Percentiles rank a stretch among this genome's conserved stretches.
phyloP scores from a whole-genome alignment of 2,329 filamentous ascomycete genomes.

The Arthroderma sp. region DNA sequence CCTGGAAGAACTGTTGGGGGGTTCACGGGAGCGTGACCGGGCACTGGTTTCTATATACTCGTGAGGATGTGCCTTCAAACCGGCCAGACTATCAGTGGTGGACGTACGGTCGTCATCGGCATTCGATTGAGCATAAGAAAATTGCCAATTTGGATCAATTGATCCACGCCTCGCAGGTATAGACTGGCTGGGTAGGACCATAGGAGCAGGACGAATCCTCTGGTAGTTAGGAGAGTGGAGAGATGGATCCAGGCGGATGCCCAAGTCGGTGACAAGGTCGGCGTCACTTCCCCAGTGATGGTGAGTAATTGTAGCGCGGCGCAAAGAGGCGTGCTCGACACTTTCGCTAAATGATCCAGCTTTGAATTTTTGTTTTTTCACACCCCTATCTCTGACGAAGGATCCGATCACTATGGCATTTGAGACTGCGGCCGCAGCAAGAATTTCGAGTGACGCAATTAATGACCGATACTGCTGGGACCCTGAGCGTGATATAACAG shows the following conservation, averaged over 20 bases:
- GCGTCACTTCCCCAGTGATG: slow-evolving; percentile 80
- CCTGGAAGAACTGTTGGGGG: slow-evolving; percentile 22
- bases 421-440: slow-evolving; percentile 74
- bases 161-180: slow-evolving; percentile 16
- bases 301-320: slow-evolving; percentile 46
- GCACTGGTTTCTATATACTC: slow-evolving; percentile 22
- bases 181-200: slow-evolving; percentile 22
- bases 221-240: slow-evolving; percentile 27
- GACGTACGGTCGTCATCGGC: slow-evolving; percentile 20
- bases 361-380: slow-evolving; percentile 79
- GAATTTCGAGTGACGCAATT: slow-evolving; percentile 75
- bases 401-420: slow-evolving; percentile 85
- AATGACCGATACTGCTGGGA: slow-evolving; percentile 79
- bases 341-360: slow-evolving; percentile 37
- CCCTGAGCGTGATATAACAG: slow-evolving; percentile 57
- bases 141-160: slow-evolving; percentile 23
- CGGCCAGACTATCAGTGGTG: slow-evolving; percentile 20
- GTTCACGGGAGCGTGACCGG: slow-evolving; percentile 8
- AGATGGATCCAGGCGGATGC: slow-evolving; percentile 50
- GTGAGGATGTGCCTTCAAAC: slow-evolving; percentile 22
- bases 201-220: slow-evolving; percentile 26
- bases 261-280: slow-evolving; percentile 69
- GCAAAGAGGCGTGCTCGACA: slow-evolving; percentile 25
- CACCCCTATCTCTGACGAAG: slow-evolving; percentile 77
- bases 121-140: slow-evolving; percentile 10